Evolutionary conservation across 768 basidiomycete genomes (phyloP).

Genomic region (Leccinum longicurvipes): DNA sequence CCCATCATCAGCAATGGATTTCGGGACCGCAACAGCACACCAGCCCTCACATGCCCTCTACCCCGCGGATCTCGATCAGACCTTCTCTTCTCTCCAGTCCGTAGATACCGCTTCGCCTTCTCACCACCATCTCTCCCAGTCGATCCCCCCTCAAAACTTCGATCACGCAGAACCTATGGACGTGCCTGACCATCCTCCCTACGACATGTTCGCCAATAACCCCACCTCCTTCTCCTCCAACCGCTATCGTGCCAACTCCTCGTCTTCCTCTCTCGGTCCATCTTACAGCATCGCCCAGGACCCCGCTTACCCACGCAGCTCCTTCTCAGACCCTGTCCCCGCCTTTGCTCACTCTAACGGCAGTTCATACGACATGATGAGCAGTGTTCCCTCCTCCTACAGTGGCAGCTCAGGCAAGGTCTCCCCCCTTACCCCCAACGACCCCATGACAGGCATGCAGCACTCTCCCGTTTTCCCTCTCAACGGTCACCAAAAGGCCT

Average conservation of each 20-base stretch:
- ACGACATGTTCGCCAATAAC: constrained; percentile 61
- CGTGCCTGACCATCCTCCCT: constrained; percentile 53
- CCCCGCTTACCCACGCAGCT: constrained; percentile 52
- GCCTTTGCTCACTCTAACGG: constrained; percentile 51
- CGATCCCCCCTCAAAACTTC: constrained; percentile 40
- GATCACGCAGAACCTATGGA: constrained; percentile 56
- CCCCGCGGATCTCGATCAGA: constrained; percentile 54
- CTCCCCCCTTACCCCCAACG: constrained; percentile 70
- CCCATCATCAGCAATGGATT: constrained; percentile 51
- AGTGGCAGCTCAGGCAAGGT: constrained; percentile 62
- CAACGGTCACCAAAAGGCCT: constrained; percentile 50
- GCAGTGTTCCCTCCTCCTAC: constrained; percentile 60
- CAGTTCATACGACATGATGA: constrained; percentile 64
- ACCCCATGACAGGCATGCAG: constrained; percentile 57
- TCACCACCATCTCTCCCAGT: constrained; percentile 33
- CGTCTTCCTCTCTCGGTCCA: constrained; percentile 64
- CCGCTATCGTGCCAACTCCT: constrained; percentile 70
- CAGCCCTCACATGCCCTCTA: constrained; percentile 46
- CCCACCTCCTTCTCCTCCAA: constrained; percentile 47
- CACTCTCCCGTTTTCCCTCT: constrained; percentile 51
- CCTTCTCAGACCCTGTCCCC: constrained; percentile 59
- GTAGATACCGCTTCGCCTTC: constrained; percentile 36
- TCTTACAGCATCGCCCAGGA: constrained; percentile 54
- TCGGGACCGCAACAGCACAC: constrained; percentile 32
- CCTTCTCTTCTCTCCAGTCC: constrained; percentile 47